phyloP scores from a whole-genome alignment of 1,284 basidiomycete species.

The Apiotrichum gracile region DNA sequence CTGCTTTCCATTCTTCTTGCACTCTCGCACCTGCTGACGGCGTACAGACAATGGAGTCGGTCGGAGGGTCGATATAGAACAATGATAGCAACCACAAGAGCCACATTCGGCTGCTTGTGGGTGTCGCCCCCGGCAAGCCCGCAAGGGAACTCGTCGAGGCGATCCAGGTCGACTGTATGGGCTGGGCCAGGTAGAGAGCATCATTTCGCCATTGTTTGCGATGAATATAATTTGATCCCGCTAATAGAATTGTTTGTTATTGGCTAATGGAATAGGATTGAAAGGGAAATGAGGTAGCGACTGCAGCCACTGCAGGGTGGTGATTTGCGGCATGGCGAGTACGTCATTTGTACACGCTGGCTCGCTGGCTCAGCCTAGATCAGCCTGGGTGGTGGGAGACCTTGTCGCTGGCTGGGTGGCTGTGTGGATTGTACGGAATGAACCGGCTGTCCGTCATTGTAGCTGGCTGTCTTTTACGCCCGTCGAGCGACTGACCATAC shows the following conservation, averaged over 20 bases:
- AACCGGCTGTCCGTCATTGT: too few species aligned
- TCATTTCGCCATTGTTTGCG: not conserved
- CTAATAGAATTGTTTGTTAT: too few species aligned
- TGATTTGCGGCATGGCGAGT: not conserved
- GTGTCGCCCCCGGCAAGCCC: not conserved
- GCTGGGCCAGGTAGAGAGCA: not conserved
- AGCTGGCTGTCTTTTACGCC: not conserved
- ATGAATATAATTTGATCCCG: not conserved
- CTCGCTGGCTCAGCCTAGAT: too few species aligned
- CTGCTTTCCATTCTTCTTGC: not conserved
- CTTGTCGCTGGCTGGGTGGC: too few species aligned
- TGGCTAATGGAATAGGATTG: too few species aligned
- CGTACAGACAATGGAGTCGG: constrained; percentile 52
- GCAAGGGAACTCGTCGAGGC: too few species aligned
- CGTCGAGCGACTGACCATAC: too few species aligned
- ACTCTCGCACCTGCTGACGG: not conserved
- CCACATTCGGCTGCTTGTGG: not conserved
- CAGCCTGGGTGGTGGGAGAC: too few species aligned
- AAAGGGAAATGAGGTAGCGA: too few species aligned
- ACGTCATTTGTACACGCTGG: not conserved
- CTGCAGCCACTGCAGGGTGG: too few species aligned
- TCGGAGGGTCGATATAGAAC: constrained; percentile 42
- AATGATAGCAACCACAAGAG: not conserved
- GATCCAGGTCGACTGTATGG: too few species aligned
- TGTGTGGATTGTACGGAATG: not conserved